These are phyloP conservation scores for Setaria italica DNA, from an alignment of 202 grass and related monocot species.

Conservation along the genomic window DNA sequence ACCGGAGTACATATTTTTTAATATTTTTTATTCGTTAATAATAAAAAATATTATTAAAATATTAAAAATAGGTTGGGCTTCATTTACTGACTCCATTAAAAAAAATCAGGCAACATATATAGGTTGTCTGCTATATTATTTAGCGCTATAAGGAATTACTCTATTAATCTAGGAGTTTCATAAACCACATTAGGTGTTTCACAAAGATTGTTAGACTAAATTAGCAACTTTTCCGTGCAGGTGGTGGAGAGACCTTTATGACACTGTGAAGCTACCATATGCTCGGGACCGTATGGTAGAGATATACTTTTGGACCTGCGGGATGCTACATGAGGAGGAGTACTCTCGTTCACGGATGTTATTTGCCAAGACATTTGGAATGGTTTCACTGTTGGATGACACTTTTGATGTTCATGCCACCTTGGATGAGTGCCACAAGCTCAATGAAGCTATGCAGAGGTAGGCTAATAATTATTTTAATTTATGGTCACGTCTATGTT, in stretches of 20 bases:
- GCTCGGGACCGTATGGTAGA: slow-evolving; percentile 22
- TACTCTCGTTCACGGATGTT: background rate
- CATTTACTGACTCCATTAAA: no score
- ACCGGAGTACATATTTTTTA: no score
- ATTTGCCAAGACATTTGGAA: slow-evolving; percentile 19
- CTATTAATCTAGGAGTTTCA: no score
- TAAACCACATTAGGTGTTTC: background rate
- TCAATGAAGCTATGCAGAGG: slow-evolving; percentile 26
- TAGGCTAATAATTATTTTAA: background rate
- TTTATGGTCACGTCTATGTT: background rate
- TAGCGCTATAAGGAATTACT: no score
- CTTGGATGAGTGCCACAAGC: slow-evolving; percentile 4
- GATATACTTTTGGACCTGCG: slow-evolving; percentile 11
- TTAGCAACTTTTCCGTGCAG: background rate
- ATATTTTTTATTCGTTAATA: no score
- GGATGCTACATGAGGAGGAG: slow-evolving; percentile 1
- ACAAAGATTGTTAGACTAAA: background rate
- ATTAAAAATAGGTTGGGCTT: no score
- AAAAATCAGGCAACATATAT: no score
- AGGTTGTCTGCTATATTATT: no score
- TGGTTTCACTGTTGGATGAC: background rate
- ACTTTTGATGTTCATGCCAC: slow-evolving; percentile 28
- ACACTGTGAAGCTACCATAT: background rate
- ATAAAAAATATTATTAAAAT: no score
- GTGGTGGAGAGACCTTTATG: slow-evolving; percentile 28